phyloP scores from a whole-genome alignment of 177 flowering plant genomes.

The Tripterygium wilfordii region DNA sequence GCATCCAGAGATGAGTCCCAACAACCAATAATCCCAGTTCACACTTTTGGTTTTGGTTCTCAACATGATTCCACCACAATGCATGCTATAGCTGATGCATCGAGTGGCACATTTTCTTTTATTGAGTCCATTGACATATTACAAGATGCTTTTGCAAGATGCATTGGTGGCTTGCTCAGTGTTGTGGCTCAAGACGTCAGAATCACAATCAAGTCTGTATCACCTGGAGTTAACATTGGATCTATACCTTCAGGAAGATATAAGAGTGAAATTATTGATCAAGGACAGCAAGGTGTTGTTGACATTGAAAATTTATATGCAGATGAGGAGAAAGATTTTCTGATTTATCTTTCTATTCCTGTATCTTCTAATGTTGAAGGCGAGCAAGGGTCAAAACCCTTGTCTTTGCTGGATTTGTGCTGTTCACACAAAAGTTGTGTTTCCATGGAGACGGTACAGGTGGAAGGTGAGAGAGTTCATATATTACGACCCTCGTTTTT shows the following conservation, averaged over 20 bases:
- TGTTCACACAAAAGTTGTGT: slow-evolving; percentile 14
- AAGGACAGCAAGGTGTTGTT: slow-evolving; percentile 10
- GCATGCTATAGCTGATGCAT: slow-evolving; percentile 23
- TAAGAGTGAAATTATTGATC: slow-evolving; percentile 4
- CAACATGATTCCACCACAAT: slow-evolving; percentile 25
- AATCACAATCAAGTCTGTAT: slow-evolving; percentile 10
- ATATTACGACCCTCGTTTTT: slow-evolving; percentile 10
- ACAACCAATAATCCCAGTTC: slow-evolving; percentile 17
- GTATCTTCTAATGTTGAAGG: background rate
- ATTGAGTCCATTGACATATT: slow-evolving; percentile 12
- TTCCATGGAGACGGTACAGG: slow-evolving; percentile 7
- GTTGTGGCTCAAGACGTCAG: slow-evolving; percentile 25
- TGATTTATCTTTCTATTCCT: slow-evolving; percentile 18
- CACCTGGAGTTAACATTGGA: slow-evolving; percentile 10
- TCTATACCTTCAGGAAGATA: slow-evolving; percentile 20
- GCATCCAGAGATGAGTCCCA: background rate
- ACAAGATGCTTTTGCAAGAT: slow-evolving; percentile 25
- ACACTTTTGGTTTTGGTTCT: slow-evolving; percentile 34
- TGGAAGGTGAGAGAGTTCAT: slow-evolving; percentile 10
- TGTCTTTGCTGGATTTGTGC: slow-evolving; percentile 20
- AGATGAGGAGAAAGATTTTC: slow-evolving; percentile 30
- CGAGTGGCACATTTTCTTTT: slow-evolving; percentile 26
- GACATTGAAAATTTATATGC: slow-evolving; percentile 34
- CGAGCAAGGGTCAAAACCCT: background rate
- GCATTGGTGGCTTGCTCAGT: slow-evolving; percentile 39